Evolutionary conservation across 2,329 filamentous ascomycete species (phyloP).

Genomic region (Alternaria sp.): DNA sequence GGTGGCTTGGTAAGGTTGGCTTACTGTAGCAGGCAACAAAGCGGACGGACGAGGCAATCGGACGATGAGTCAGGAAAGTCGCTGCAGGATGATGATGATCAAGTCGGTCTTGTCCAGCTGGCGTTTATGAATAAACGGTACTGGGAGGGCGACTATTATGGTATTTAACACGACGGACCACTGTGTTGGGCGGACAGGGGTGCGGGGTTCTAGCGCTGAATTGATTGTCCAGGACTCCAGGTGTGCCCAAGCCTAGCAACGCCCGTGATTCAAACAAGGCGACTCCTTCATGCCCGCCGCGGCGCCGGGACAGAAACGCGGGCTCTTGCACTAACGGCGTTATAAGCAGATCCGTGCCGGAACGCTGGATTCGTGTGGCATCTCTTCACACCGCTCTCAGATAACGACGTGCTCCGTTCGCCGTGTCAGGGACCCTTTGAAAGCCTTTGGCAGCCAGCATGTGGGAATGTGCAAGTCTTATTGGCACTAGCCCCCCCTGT

Average conservation of each 20-base stretch:
- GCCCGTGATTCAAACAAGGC: slow-evolving; percentile 25
- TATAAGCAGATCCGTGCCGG: slow-evolving; percentile 43
- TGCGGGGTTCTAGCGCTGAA: slow-evolving; percentile 32
- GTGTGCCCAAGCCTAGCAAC: slow-evolving; percentile 20
- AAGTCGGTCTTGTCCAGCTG: slow-evolving; percentile 38
- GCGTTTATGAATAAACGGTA: slow-evolving; percentile 16
- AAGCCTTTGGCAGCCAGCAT: slow-evolving; percentile 15
- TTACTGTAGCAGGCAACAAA: slow-evolving; percentile 21
- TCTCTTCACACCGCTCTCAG: slow-evolving; percentile 34
- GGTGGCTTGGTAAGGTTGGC: slow-evolving; percentile 31
- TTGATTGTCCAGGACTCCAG: slow-evolving; percentile 23
- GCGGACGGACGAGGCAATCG: slow-evolving; percentile 10
- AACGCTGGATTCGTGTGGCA: slow-evolving; percentile 27
- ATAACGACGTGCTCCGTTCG: slow-evolving; percentile 17
- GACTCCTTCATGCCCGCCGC: slow-evolving; percentile 36
- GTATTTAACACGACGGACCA: slow-evolving; percentile 39
- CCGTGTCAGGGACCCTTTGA: slow-evolving; percentile 15
- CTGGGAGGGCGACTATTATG: slow-evolving; percentile 26
- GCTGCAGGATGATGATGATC: slow-evolving; percentile 27
- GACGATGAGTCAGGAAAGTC: slow-evolving; percentile 13
- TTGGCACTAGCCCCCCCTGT: slow-evolving; percentile 28
- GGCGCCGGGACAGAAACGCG: slow-evolving; percentile 45
- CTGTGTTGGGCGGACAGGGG: slow-evolving; percentile 43
- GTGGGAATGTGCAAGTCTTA: slow-evolving; percentile 27
- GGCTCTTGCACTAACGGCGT: slow-evolving; percentile 40